Conservation (phyloP, 192 early-diverging fungal genomes). For the Coemansia asiatica region DNA sequence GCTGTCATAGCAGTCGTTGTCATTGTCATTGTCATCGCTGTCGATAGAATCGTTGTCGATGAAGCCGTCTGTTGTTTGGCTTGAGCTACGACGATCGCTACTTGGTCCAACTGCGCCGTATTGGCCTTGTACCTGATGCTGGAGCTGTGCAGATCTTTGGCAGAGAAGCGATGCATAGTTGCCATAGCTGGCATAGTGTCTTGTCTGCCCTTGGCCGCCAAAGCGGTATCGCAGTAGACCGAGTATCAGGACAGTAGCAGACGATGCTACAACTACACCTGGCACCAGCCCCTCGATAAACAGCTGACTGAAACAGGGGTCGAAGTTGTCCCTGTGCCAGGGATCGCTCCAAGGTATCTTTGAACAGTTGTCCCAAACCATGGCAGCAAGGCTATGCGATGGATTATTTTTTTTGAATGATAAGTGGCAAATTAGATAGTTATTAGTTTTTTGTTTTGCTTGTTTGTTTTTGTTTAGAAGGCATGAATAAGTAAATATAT, state of each 20-base stretch:
- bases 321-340: slow-evolving; percentile 48
- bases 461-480: background rate
- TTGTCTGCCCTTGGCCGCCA: background rate
- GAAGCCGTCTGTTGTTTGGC: background rate
- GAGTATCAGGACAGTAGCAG: slow-evolving; percentile 12
- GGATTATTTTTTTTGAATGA: background rate
- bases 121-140: background rate
- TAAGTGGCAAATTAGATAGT: background rate
- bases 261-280: slow-evolving; percentile 16
- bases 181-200: background rate
- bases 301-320: slow-evolving; percentile 40
- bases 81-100: background rate
- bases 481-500: no score
- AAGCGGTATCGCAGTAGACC: slow-evolving; percentile 16
- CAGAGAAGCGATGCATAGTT: slow-evolving; percentile 12
- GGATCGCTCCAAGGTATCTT: slow-evolving; percentile 38
- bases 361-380: slow-evolving; percentile 11
- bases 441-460: background rate
- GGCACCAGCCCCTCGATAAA: slow-evolving; percentile 37
- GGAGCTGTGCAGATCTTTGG: background rate
- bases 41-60: slow-evolving; percentile 1
- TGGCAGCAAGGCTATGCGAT: background rate
- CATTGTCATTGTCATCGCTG: slow-evolving; percentile 17
- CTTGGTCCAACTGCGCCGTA: slow-evolving; percentile 10
- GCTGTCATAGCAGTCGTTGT: background rate